Base-by-base conservation (phyloP, 169 alveolate species). In the Perkinsus olseni region DNA sequence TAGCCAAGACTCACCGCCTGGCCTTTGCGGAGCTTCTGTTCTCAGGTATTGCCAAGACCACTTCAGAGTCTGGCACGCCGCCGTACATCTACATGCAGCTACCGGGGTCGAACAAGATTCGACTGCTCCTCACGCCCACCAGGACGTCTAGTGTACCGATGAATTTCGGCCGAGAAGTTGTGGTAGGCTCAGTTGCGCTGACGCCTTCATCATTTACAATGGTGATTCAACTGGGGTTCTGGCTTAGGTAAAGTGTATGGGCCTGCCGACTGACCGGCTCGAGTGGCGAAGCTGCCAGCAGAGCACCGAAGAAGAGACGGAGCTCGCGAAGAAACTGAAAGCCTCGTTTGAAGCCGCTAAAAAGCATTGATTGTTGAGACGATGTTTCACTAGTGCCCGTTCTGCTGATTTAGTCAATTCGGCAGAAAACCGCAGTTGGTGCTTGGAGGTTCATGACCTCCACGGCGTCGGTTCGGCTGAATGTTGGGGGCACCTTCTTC, bases 211-310 rank as follows among this genome's bases (percentile, higher is more conserved):
- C 13, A 6, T 4, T 28, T 62, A 24, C 82, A 13, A 62, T 40
- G 50, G 21, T 40, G 50, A 40, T 3, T 6, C 50, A 11, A 40
- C 11, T 40, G 21, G 50, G 21, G 3, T 40, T 40, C 31, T 21
- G 13, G 1, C 34, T 13, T 24, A 62, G 82, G 82, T 62, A 24
- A 62, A 62, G 34, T 62, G 82, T 28, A 62, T 62, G 82, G 82
- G 82, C 82, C 82, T 62, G 36, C 82, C 82, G 82, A 62, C 28
- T 13, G 82, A 62, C 8, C 1, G 82, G 31, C 82, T 62, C 82
- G 82, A 62, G 34, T 62, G 82, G 82, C 82, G 82, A 13, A 62
- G 82, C 82, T 62, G 82, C 82, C 82, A 62, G 82, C 82, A 62
- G 82, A 62, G 82, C 82, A 62, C 82, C 34, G 82, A 62, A 24